Conservation (phyloP, 2,329 filamentous ascomycete genomes). For the Pezicula radicicola region DNA sequence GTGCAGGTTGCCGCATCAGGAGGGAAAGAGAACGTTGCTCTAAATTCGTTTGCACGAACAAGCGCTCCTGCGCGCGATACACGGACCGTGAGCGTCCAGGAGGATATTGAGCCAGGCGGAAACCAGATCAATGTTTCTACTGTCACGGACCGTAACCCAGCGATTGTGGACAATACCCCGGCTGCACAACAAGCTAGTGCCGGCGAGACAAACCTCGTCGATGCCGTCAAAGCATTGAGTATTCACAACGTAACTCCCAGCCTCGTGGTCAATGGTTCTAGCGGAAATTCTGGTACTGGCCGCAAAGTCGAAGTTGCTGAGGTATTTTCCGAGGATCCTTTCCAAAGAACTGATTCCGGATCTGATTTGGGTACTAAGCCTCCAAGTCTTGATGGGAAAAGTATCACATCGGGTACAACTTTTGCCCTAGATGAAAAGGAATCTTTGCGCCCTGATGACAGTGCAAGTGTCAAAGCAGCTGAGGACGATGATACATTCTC, state of each 20-base stretch:
- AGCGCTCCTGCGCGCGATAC: slow-evolving; percentile 25
- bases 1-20: slow-evolving; percentile 47
- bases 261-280: slow-evolving; percentile 31
- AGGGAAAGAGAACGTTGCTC: slow-evolving; percentile 33
- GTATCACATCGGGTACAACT: slow-evolving; percentile 88
- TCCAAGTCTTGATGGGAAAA: slow-evolving; percentile 89
- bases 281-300: slow-evolving; percentile 10
- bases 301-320: slow-evolving; percentile 21
- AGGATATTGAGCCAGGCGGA: slow-evolving; percentile 15
- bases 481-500: slow-evolving; percentile 89
- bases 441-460: slow-evolving; percentile 90
- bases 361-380: slow-evolving; percentile 74
- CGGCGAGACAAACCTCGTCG: slow-evolving; percentile 23
- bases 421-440: slow-evolving; percentile 98
- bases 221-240: slow-evolving; percentile 28
- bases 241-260: slow-evolving; percentile 25
- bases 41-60: slow-evolving; percentile 27
- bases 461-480: slow-evolving; percentile 83
- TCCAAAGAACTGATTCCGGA: slow-evolving; percentile 53
- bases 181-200: slow-evolving; percentile 9
- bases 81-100: slow-evolving; percentile 11
- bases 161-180: neutral
- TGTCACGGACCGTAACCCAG: slow-evolving; percentile 31
- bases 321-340: slow-evolving; percentile 26
- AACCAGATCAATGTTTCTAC: slow-evolving; percentile 2